Percentiles rank a stretch among this genome's conserved stretches.
These are phyloP conservation scores for Beauveria sp. DNA, from an alignment of 2,329 filamentous ascomycete species.

Conservation along the genomic window DNA sequence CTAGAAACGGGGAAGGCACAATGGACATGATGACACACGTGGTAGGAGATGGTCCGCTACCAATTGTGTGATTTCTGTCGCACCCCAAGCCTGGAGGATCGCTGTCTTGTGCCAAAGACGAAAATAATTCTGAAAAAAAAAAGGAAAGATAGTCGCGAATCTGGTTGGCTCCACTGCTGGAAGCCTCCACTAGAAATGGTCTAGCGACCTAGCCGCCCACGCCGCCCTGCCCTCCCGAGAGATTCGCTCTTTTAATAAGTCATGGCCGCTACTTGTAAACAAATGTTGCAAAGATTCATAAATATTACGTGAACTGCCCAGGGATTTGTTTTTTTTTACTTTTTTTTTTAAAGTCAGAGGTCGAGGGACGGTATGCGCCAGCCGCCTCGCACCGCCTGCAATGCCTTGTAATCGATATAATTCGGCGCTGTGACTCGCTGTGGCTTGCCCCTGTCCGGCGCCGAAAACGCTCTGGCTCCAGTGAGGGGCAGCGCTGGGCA, in stretches of 20 bases:
- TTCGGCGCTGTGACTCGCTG: background rate
- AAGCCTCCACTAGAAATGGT: background rate
- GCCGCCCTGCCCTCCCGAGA: too few species aligned
- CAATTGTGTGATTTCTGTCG: background rate
- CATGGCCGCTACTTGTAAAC: too few species aligned
- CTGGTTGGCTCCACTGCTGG: conserved; percentile 1
- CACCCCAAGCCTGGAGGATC: background rate
- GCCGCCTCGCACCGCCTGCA: background rate
- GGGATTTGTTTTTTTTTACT: too few species aligned
- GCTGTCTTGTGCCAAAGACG: background rate
- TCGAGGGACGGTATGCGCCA: background rate
- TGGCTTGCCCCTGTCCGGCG: background rate
- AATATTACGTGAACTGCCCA: too few species aligned
- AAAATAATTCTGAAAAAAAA: conserved; percentile 4
- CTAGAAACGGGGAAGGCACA: conserved; percentile 66
- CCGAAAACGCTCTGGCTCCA: background rate
- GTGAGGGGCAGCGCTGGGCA: conserved; percentile 9
- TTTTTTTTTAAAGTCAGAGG: too few species aligned
- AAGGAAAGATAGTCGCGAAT: background rate
- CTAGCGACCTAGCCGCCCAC: too few species aligned
- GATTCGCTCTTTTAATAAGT: too few species aligned
- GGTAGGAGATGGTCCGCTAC: background rate
- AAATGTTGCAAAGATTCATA: too few species aligned
- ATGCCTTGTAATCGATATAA: background rate
- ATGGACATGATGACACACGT: conserved; percentile 24